Evolutionary conservation across 1,284 basidiomycete species (phyloP).

Genomic region (Neonothopanus nambi): DNA sequence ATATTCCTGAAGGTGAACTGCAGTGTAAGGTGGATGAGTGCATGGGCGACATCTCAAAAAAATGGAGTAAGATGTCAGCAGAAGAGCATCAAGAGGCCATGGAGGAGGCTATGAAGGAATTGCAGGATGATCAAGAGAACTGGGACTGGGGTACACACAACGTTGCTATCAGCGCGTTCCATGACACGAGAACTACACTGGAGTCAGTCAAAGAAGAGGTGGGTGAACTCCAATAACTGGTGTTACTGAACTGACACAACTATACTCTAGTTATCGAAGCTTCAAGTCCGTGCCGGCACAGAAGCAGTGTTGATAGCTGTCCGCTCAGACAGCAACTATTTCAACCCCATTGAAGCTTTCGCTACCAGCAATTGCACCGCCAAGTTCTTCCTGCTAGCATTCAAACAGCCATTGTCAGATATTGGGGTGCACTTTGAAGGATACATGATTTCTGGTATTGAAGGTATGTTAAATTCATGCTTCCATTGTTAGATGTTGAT

Average conservation of each 20-base stretch:
- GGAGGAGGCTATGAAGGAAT: slow-evolving; percentile 1
- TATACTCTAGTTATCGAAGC: slow-evolving; percentile 5
- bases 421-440: slow-evolving; percentile 7
- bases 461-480: no score
- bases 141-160: slow-evolving; percentile 7
- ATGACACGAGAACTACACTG: slow-evolving; percentile 8
- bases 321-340: slow-evolving; percentile 1
- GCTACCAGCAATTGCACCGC: slow-evolving; percentile 9
- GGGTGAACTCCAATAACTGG: background rate
- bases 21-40: slow-evolving; percentile 2
- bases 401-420: slow-evolving; percentile 6
- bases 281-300: slow-evolving; percentile 14
- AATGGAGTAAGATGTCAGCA: slow-evolving; percentile 12
- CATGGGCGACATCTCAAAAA: background rate
- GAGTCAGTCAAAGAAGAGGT: slow-evolving; percentile 1
- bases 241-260: background rate
- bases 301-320: slow-evolving; percentile 11
- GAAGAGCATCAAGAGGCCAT: slow-evolving; percentile 8
- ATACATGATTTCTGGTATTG: slow-evolving; percentile 13
- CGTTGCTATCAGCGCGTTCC: no score
- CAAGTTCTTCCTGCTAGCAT: slow-evolving; percentile 9
- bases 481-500: no score
- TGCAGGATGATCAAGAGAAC: slow-evolving; percentile 7
- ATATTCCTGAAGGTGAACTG: slow-evolving; percentile 1
- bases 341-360: slow-evolving; percentile 1